A percentile compares a stretch with the other conserved stretches of the same genome.
Evolutionary conservation across 2,329 filamentous ascomycete genomes (phyloP).

Genomic region (Dothistroma pini): DNA sequence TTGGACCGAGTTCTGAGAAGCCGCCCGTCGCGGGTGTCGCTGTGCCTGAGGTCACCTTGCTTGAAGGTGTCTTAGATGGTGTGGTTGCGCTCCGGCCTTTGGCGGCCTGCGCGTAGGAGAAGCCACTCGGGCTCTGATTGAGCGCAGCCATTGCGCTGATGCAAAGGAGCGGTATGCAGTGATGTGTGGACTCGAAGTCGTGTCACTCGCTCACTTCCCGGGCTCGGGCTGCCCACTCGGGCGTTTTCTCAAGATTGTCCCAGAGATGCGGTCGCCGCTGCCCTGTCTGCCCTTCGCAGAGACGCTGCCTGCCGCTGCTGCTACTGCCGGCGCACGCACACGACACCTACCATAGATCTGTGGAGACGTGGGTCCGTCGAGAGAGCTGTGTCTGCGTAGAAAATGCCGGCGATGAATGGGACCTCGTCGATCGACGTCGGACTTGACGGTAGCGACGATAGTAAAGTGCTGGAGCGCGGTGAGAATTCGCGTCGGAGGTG

Average conservation of each 20-base stretch:
- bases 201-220: conserved; percentile 21
- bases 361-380: neutral
- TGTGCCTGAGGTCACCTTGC: conserved; percentile 44
- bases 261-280: conserved; percentile 22
- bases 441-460: neutral
- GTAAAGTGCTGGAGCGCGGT: neutral
- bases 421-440: neutral
- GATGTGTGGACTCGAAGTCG: conserved; percentile 7
- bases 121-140: conserved; percentile 42
- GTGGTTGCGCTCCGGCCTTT: conserved; percentile 64
- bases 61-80: conserved; percentile 43
- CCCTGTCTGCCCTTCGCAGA: conserved; percentile 9
- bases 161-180: conserved; percentile 11
- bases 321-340: conserved; percentile 11
- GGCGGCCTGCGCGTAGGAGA: conserved; percentile 95
- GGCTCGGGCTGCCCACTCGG: conserved; percentile 24
- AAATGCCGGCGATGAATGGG: neutral
- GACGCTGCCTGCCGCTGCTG: conserved; percentile 16
- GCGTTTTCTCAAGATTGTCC: conserved; percentile 24
- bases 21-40: conserved; percentile 42
- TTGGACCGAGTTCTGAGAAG: conserved; percentile 34
- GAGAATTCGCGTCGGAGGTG: neutral
- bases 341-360: neutral
- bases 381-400: neutral
- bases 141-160: conserved; percentile 27